These are phyloP conservation scores for Trametes elegans DNA, from an alignment of 768 basidiomycete genomes.

Conservation along the genomic window DNA sequence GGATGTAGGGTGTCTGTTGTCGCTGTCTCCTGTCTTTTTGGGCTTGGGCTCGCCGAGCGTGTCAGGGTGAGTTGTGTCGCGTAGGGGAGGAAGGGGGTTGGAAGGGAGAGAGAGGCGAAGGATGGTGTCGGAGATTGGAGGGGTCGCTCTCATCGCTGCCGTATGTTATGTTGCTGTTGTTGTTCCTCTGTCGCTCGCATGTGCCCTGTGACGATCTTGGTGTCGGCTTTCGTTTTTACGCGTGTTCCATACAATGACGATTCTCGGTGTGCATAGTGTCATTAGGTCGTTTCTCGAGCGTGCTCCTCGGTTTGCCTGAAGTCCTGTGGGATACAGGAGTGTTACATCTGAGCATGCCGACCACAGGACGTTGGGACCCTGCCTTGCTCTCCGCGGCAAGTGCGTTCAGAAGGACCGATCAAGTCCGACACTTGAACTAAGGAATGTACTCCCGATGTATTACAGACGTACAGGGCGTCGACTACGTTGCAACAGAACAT, in stretches of 20 bases:
- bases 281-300: no score
- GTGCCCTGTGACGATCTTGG: slow-evolving; percentile 7
- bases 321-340: background rate
- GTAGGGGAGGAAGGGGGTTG: background rate
- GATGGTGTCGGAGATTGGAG: background rate
- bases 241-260: background rate
- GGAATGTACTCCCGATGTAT: no score
- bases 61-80: no score
- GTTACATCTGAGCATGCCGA: no score
- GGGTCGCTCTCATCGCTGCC: slow-evolving; percentile 4
- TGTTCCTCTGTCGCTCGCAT: slow-evolving; percentile 1
- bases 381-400: no score
- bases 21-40: background rate
- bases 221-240: slow-evolving; percentile 6
- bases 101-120: background rate
- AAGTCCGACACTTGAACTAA: no score
- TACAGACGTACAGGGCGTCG: no score
- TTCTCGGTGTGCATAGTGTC: background rate
- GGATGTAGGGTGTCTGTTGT: background rate
- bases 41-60: no score
- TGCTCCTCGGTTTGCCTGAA: no score
- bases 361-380: no score
- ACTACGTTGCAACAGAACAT: no score
- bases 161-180: slow-evolving; percentile 11
- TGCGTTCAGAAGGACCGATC: no score